Base-by-base conservation (phyloP, 768 basidiomycete species). In the Artomyces pyxidatus region DNA sequence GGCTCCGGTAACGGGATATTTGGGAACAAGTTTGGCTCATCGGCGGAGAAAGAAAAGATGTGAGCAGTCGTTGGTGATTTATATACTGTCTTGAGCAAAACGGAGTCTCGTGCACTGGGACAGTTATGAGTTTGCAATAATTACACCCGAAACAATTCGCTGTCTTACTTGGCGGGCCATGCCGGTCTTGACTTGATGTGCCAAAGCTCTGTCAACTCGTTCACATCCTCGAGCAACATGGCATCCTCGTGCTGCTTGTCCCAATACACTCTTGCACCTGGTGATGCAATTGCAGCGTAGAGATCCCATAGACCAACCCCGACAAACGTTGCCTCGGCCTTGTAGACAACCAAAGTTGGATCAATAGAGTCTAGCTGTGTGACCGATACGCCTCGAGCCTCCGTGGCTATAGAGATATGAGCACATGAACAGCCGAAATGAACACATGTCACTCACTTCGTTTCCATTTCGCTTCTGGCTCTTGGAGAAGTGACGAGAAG, bases 381-480 rank as follows among this genome's bases (percentile, higher is more conserved):
- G 30, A 99, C 82, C 4, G 92, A 88, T 1, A 98, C 95, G 1
- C 96, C 95, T 38, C 85, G 78, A 25, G 78, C 76, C 56, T 99
- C 96, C 40, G 85, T 85, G 51, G 76, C 89, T 89, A 50, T 17
- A 37, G 16, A 45, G 53, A 42, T 52, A 38, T 47, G 2, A 47
- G 52, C 35, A 50, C 12, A 40, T 35, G 32, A 35, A 42, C 12
- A 52, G 25, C 10, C 17, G 16, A 26, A 39, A 41, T 29, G 28
- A 42, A 54, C 44, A 54, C 45, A 49, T 35, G 56, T n/a, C 51
- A 69, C 83, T 59, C 65, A 90, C 88, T 88, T 60, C 83, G 74
- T 61, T 83, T 83, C 95, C 95, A 99, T 65, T 99, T 99, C 3
- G 92, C 91, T 65, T 97, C 93, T 0, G 96, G 96, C 59, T 98